Evolutionary conservation across 768 basidiomycete species (phyloP).

Genomic region (Pisolithus marmoratus): DNA sequence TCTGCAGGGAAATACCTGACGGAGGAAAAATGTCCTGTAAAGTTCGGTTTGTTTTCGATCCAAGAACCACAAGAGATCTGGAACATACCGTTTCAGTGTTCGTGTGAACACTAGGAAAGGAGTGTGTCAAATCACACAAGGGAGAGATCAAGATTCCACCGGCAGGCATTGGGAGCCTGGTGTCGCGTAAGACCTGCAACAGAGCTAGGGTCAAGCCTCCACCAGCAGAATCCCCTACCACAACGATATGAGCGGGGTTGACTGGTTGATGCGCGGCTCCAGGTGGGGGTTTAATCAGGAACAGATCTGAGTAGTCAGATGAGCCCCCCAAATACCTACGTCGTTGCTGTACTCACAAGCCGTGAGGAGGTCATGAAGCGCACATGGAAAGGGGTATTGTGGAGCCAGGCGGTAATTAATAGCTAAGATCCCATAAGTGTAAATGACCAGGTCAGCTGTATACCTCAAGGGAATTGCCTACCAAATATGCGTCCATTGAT

Average conservation of each 20-base stretch:
- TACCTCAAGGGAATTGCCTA: constrained; percentile 21
- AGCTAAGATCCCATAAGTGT: constrained; percentile 37
- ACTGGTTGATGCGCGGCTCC: constrained; percentile 74
- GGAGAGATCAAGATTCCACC: constrained; percentile 89
- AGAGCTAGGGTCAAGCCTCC: constrained; percentile 82
- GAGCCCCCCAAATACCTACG: background rate
- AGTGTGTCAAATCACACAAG: constrained; percentile 93
- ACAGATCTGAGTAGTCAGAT: constrained; percentile 54
- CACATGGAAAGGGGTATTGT: constrained; percentile 95
- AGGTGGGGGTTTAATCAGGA: constrained; percentile 81
- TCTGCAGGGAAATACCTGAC: constrained; percentile 74
- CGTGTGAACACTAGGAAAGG: constrained; percentile 80
- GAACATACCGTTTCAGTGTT: constrained; percentile 78
- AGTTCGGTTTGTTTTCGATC: background rate
- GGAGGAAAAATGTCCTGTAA: constrained; percentile 70
- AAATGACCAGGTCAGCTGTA: background rate
- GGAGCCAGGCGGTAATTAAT: constrained; percentile 87
- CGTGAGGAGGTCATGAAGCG: constrained; percentile 82
- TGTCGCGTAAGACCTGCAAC: constrained; percentile 83
- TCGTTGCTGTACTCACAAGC: constrained; percentile 52
- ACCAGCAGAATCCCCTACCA: constrained; percentile 92
- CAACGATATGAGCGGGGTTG: constrained; percentile 72
- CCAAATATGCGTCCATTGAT: constrained; percentile 88
- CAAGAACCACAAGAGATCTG: background rate
- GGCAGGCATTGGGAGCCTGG: constrained; percentile 74